Percentiles rank a stretch among this genome's conserved stretches.
Evolutionary conservation across 345 rosid species (phyloP).

Genomic region (Pistacia vera): DNA sequence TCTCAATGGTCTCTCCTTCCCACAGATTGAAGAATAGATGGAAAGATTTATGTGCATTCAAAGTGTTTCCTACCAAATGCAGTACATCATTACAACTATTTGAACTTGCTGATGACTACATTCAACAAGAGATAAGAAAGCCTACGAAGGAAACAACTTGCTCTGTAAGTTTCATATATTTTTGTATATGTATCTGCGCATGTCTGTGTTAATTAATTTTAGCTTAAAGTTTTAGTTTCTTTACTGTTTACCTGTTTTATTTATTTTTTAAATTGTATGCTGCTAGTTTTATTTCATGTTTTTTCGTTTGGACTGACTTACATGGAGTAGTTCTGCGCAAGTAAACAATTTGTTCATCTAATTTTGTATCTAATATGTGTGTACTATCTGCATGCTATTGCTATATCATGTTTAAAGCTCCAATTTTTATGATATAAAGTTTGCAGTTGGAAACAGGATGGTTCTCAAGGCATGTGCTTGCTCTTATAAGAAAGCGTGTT

Average conservation of each 20-base stretch:
- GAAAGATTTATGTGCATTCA: constrained; percentile 84
- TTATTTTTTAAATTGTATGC: too few relatives aligned
- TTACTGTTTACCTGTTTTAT: neutral
- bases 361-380: neutral
- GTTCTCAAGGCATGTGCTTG: constrained; percentile 73
- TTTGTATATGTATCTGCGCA: neutral
- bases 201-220: neutral
- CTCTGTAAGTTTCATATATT: constrained; percentile 52
- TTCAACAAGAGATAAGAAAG: constrained; percentile 85
- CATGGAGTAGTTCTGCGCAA: neutral
- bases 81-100: constrained; percentile 73
- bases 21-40: constrained; percentile 66
- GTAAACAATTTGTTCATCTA: neutral
- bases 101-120: constrained; percentile 89
- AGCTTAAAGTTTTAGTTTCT: neutral
- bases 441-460: constrained; percentile 87
- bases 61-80: constrained; percentile 75
- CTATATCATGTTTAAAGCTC: constrained; percentile 6
- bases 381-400: neutral
- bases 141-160: constrained; percentile 68
- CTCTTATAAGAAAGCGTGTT: constrained; percentile 71
- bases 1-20: constrained; percentile 15
- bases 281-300: too few relatives aligned
- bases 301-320: neutral
- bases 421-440: constrained; percentile 22